phyloP scores from a whole-genome alignment of 202 grass and related monocot species.

The Sporobolus alterniflorus region DNA sequence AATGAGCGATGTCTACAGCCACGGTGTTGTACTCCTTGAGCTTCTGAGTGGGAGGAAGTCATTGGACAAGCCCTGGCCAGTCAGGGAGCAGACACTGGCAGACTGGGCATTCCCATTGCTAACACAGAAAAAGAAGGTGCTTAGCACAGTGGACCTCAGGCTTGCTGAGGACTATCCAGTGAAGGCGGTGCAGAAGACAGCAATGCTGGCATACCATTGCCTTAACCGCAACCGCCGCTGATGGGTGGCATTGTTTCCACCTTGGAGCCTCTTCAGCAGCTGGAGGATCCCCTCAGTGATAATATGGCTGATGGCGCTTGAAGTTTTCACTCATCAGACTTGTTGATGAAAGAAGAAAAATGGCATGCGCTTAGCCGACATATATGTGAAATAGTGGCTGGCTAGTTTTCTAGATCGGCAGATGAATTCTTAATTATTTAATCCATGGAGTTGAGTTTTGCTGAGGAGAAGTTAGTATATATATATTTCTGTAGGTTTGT shows the following conservation, averaged over 20 bases:
- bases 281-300: constrained; percentile 30
- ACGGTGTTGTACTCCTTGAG: constrained; percentile 87
- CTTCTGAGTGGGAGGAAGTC: constrained; percentile 77
- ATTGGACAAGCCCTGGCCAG: constrained; percentile 71
- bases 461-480: background rate
- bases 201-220: constrained; percentile 85
- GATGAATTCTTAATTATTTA: constrained; percentile 31
- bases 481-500: background rate
- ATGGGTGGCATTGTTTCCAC: constrained; percentile 82
- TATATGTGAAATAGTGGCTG: constrained; percentile 17
- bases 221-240: constrained; percentile 74
- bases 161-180: constrained; percentile 64
- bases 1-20: constrained; percentile 98
- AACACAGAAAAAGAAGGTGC: constrained; percentile 70
- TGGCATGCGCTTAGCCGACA: background rate
- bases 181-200: constrained; percentile 70
- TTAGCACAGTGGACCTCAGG: constrained; percentile 72
- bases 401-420: constrained; percentile 34
- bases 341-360: background rate
- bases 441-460: background rate
- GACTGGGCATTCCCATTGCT: constrained; percentile 75
- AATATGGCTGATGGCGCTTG: constrained; percentile 21
- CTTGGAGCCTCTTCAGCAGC: constrained; percentile 74
- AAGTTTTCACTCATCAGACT: constrained; percentile 5
- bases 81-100: constrained; percentile 67